Evolutionary conservation across 2,329 filamentous ascomycete species (phyloP).

Genomic region (Pseudocercospora pini-densiflorae): DNA sequence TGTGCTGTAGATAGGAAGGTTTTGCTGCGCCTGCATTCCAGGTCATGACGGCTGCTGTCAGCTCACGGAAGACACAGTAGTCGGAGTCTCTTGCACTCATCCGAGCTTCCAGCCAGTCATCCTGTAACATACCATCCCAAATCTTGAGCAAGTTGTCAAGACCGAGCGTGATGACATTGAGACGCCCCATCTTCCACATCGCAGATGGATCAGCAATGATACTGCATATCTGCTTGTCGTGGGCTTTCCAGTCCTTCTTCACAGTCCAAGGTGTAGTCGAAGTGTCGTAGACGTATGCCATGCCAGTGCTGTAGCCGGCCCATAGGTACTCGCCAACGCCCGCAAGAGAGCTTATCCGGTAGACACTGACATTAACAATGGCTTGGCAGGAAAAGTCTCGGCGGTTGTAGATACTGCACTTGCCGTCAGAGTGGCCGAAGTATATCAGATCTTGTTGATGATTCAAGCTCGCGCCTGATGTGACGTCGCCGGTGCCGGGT

Average conservation of each 20-base stretch:
- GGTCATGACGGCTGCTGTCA: slow-evolving; percentile 81
- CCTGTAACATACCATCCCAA: slow-evolving; percentile 92
- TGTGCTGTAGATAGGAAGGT: slow-evolving; percentile 77
- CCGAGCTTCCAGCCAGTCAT: slow-evolving; percentile 89
- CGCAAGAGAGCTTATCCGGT: slow-evolving; percentile 89
- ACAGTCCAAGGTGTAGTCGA: slow-evolving; percentile 81
- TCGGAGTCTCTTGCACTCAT: slow-evolving; percentile 84
- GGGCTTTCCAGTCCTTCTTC: slow-evolving; percentile 93
- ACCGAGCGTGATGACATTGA: slow-evolving; percentile 85
- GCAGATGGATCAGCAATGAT: slow-evolving; percentile 79
- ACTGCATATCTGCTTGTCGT: slow-evolving; percentile 76
- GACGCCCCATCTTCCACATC: slow-evolving; percentile 80
- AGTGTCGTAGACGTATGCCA: slow-evolving; percentile 90
- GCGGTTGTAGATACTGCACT: slow-evolving; percentile 89
- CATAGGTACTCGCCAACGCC: slow-evolving; percentile 84
- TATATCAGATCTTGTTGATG: slow-evolving; percentile 79
- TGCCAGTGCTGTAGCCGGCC: slow-evolving; percentile 94
- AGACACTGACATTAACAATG: slow-evolving; percentile 84
- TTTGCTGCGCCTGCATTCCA: slow-evolving; percentile 99
- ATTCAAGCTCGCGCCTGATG: slow-evolving; percentile 76
- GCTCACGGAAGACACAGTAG: slow-evolving; percentile 83
- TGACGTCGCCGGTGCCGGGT: slow-evolving; percentile 81
- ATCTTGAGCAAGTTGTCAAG: slow-evolving; percentile 81
- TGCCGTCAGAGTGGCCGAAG: slow-evolving; percentile 91
- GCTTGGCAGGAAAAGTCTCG: slow-evolving; percentile 76